A percentile compares a stretch with the other conserved stretches of the same genome.
Evolutionary conservation across 768 basidiomycete species (phyloP).

Genomic region (Dictyophora rubrovolvata): DNA sequence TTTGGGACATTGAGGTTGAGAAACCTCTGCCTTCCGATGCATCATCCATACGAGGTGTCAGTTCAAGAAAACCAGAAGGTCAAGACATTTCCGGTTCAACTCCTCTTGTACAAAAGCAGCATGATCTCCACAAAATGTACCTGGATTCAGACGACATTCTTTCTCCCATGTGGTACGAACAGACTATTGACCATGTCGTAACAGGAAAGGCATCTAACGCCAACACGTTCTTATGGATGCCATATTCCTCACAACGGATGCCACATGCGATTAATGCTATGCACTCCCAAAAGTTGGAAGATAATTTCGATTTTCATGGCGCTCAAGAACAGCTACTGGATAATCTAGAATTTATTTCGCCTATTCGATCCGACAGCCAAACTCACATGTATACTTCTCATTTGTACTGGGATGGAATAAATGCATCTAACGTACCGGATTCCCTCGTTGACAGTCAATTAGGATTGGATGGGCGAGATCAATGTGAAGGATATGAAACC

Average conservation of each 20-base stretch:
- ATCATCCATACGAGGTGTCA: background rate
- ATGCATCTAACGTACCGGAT: background rate
- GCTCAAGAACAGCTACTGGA: background rate
- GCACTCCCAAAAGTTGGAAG: background rate
- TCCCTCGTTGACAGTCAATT: background rate
- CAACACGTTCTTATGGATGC: background rate
- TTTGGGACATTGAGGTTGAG: conserved; percentile 49
- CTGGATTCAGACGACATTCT: background rate
- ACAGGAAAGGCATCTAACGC: background rate
- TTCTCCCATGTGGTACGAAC: too few species aligned
- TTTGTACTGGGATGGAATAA: background rate
- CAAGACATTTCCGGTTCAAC: conserved; percentile 8
- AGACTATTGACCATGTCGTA: background rate
- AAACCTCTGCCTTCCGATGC: conserved; percentile 18
- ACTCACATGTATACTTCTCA: background rate
- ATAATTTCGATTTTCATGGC: background rate
- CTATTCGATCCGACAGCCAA: background rate
- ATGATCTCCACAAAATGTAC: background rate
- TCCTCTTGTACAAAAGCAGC: conserved; percentile 8
- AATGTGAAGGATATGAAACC: background rate
- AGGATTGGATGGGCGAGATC: background rate
- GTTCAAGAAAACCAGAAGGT: conserved; percentile 1
- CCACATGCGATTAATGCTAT: background rate
- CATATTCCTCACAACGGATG: background rate
- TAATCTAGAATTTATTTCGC: background rate